Base-by-base conservation (phyloP, 345 rosid genomes). In the Salix viminalis region DNA sequence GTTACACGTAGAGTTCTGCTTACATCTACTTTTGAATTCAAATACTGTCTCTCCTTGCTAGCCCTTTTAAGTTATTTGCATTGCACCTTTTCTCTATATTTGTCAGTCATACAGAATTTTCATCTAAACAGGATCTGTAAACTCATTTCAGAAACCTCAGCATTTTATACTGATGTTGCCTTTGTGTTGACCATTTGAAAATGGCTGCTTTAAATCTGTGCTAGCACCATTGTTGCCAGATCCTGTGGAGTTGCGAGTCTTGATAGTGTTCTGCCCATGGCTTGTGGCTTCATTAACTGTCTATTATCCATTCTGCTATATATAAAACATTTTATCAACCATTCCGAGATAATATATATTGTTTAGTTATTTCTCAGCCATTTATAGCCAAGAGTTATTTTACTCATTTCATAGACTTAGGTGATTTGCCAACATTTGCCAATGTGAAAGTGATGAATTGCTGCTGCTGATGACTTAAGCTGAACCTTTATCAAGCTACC, bases 41-140 rank as follows among this genome's bases (percentile, higher is more conserved):
- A 72, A 56, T 72, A 23, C 60, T 72, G 21, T 72, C 50, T 56
- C 39, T 72, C 67, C 75, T 23, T 56, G 66, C 41, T n/a, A 72
- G 24, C n/a, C 26, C 54, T 54, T 16, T 66, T 15, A 4, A 41
- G 28, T 41, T n/a, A 39, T 41, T 0, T 13, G 7, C 52, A 39
- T 67, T 41, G 32, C 18, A 24, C 19, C 0, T 39, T 12, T 26
- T 34, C 73, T 18, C 61, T 36, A 48, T 70, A 50, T 50, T 7
- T 48, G 62, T 16, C n/a, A 26, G 54, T 23, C 42, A 14, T 16
- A 13, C 48, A 72, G 32, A 44, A 37, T 56, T n/a, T 71, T 56
- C 72, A 4, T 72, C 46, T 3, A 26, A 26, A 26, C 42, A 14
- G 39, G 67, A 1, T 23, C 52, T 58, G 32, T n/a, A 56, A 54